Evolutionary conservation across 2,329 filamentous ascomycete species (phyloP), one percentile per base, ranked within the genome.

Genomic region (Thielaviopsis cerberus): DNA sequence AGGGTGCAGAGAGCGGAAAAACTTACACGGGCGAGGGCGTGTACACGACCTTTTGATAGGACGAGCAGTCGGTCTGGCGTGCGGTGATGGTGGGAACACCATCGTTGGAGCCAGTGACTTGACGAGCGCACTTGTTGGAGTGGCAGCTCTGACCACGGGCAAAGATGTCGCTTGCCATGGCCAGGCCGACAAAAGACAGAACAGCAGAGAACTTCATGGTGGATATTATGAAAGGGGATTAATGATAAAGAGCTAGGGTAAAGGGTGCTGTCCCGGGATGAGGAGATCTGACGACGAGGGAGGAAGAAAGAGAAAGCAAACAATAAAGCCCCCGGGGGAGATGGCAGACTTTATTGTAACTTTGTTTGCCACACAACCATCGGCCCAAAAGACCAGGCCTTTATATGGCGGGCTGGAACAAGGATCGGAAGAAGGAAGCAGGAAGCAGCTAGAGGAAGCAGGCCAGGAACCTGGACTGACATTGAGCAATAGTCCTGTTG

Each of bases 101-200:
- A 20, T 62, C 63, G 24, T 70, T 67, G 57, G 71, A 74, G 59
- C 72, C 72, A 50, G 72, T 74, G 61, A 75, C 69, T 60, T 71
- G 69, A 54, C 72, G 71, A 66, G 72, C 72, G 68, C 72, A 75
- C 69, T 74, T 74, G 69, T 75, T 71, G 64, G 68, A 71, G 61
- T 66, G 62, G 65, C 70, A 73, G 59, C 61, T 63, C 5, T 17
- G 20, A 53, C 51, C 51, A 60, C 70, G 70, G 62, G 64, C 63
- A 59, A 70, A 66, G 34, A 72, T 59, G 57, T 67, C 64, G 64
- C 65, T 64, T 58, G 69, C 71, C 54, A 70, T 62, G 63, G 68
- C 70, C 56, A 68, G 63, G 61, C 67, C 68, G 61, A 67, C 68
- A 58, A 72, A 64, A 52, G 68, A 69, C 53, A 73, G 67, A 62